Conservation (phyloP, 768 basidiomycete species). For the Lactarius tabidus region DNA sequence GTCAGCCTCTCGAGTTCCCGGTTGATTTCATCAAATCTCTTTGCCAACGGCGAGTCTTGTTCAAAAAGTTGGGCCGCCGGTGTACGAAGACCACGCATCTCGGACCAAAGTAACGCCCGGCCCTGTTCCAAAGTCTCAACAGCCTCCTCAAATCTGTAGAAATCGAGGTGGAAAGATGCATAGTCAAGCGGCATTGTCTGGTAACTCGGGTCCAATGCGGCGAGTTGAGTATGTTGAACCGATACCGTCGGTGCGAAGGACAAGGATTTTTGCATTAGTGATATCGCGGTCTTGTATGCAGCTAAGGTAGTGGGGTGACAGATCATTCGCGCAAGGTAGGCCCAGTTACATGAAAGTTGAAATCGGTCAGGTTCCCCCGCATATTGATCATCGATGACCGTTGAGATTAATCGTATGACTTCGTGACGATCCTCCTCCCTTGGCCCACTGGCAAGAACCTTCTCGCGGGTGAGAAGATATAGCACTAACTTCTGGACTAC, state of each 20-base stretch:
- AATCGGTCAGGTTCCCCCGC: not conserved
- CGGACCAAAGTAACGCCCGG: not conserved
- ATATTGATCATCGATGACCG: not conserved
- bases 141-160: not conserved
- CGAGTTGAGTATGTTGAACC: not conserved
- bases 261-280: not conserved
- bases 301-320: not conserved
- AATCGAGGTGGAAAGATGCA: not conserved
- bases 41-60: not conserved
- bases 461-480: not conserved
- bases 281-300: not conserved
- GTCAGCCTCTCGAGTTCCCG: not conserved
- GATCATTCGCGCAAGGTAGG: not conserved
- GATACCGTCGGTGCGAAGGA: not conserved
- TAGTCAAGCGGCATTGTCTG: not conserved
- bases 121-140: not conserved
- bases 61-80: not conserved
- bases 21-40: not conserved
- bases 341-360: not conserved
- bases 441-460: too few relatives aligned
- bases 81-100: not conserved
- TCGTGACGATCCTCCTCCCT: not conserved
- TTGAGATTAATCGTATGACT: not conserved
- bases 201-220: not conserved
- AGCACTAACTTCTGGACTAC: not conserved